Percentiles rank a stretch among this genome's conserved stretches.
phyloP scores from a whole-genome alignment of 441 rosid genomes.

The Biscutella auriculata region DNA sequence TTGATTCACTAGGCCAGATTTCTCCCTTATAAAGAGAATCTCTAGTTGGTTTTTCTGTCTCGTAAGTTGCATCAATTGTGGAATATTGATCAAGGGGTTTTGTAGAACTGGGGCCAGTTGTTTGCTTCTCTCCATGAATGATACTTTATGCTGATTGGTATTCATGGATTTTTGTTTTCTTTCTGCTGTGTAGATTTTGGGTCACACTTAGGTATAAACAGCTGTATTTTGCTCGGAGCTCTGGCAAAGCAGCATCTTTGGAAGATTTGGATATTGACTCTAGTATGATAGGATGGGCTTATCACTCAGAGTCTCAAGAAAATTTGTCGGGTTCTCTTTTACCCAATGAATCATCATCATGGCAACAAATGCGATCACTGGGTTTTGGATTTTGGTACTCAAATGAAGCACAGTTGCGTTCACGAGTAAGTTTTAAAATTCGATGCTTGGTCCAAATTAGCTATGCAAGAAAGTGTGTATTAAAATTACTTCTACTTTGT shows the following conservation, averaged over 20 bases:
- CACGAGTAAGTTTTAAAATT: conserved; percentile 44
- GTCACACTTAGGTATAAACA: conserved; percentile 66
- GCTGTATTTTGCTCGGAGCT: conserved; percentile 40
- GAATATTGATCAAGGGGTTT: conserved; percentile 5
- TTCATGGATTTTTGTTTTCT: conserved; percentile 4
- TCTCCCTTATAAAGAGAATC: neutral
- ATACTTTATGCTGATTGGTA: conserved; percentile 12
- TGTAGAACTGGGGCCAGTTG: conserved; percentile 2
- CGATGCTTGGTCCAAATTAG: conserved; percentile 11
- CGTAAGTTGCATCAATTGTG: conserved; percentile 5
- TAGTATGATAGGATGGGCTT: conserved; percentile 72
- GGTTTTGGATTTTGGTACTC: conserved; percentile 92
- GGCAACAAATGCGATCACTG: conserved; percentile 77
- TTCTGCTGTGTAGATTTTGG: conserved; percentile 65
- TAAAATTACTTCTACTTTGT: neutral
- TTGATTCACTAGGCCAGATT: neutral
- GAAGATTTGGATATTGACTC: conserved; percentile 64
- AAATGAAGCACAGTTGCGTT: conserved; percentile 54
- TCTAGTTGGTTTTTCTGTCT: conserved; percentile 3
- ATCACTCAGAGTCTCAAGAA: conserved; percentile 93
- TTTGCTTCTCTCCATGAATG: conserved; percentile 7
- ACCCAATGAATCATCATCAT: conserved; percentile 56
- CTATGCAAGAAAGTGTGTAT: conserved; percentile 3
- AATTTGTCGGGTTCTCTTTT: conserved; percentile 50
- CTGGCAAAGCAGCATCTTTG: conserved; percentile 49